These are phyloP conservation scores for Azolla pinnata DNA, from an alignment of 75 land plant genomes.

Conservation along the genomic window DNA sequence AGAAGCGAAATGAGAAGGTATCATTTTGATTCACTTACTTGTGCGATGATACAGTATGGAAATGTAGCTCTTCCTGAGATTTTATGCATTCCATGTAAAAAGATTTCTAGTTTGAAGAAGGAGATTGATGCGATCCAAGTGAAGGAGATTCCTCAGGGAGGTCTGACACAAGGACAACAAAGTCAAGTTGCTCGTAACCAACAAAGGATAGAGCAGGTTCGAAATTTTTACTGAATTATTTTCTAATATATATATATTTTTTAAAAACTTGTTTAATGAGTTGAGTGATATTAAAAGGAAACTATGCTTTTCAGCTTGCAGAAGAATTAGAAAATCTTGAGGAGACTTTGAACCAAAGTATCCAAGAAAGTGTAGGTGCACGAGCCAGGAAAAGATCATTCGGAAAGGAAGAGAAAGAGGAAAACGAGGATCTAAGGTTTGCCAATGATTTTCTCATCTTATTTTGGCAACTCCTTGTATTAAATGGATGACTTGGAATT, in stretches of 20 bases:
- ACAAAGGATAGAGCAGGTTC: conserved; percentile 81
- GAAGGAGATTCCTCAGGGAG: conserved; percentile 92
- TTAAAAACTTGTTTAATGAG: no score
- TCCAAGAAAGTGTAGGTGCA: conserved; percentile 81
- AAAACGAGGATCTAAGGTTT: conserved; percentile 62
- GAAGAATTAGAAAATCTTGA: conserved; percentile 95
- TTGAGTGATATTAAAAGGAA: neutral
- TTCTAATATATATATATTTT: neutral
- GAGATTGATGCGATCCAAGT: conserved; percentile 95
- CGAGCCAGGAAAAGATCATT: conserved; percentile 33
- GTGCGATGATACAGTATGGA: neutral
- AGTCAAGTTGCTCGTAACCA: conserved; percentile 96
- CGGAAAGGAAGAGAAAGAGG: conserved; percentile 41
- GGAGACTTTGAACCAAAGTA: conserved; percentile 94
- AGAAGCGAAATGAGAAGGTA: conserved; percentile 84
- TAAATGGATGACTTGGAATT: neutral
- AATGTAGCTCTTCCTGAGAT: neutral
- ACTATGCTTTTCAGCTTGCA: conserved; percentile 51
- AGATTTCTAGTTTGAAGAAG: conserved; percentile 90
- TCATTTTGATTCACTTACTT: neutral
- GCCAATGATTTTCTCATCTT: conserved; percentile 6
- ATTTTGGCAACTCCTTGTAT: neutral
- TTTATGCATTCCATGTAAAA: no score
- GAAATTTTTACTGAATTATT: no score
- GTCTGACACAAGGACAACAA: conserved; percentile 97